Evolutionary conservation across 768 basidiomycete genomes (phyloP).

Genomic region (Megacollybia marginata): DNA sequence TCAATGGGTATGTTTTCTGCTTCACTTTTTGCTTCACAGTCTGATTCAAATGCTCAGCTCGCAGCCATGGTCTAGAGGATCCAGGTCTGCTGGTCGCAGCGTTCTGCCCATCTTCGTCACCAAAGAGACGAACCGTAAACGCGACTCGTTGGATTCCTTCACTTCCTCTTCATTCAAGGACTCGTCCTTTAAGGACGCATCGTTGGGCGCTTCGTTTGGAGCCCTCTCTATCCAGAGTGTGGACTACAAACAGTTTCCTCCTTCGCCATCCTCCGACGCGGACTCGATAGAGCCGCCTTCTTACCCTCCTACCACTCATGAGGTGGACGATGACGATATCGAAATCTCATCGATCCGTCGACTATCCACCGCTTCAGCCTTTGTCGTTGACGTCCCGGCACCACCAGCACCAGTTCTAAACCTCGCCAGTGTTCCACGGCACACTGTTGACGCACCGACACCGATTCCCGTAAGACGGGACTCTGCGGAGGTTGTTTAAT

Average conservation of each 20-base stretch:
- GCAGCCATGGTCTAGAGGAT: slow-evolving; percentile 8
- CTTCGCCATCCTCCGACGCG: slow-evolving; percentile 29
- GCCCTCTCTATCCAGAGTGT: slow-evolving; percentile 32
- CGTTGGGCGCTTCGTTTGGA: slow-evolving; percentile 28
- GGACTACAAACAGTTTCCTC: slow-evolving; percentile 23
- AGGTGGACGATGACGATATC: slow-evolving; percentile 15
- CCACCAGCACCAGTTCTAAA: slow-evolving; percentile 10
- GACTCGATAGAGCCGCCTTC: slow-evolving; percentile 13
- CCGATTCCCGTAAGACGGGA: neutral
- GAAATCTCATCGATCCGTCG: slow-evolving; percentile 24
- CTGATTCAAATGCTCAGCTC: neutral
- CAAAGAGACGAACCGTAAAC: slow-evolving; percentile 35
- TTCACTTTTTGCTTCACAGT: slow-evolving; percentile 11
- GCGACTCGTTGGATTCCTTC: slow-evolving; percentile 41
- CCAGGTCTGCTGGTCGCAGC: slow-evolving; percentile 18
- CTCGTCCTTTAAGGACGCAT: slow-evolving; percentile 25
- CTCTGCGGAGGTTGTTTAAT: neutral
- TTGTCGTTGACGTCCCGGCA: slow-evolving; percentile 1
- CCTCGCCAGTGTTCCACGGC: slow-evolving; percentile 12
- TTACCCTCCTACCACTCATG: slow-evolving; percentile 13
- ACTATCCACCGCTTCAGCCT: slow-evolving; percentile 1
- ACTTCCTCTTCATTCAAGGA: slow-evolving; percentile 30
- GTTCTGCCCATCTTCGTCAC: slow-evolving; percentile 39
- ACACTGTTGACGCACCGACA: slow-evolving; percentile 9
- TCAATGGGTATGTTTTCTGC: slow-evolving; percentile 14